Conservation (phyloP, 2,329 filamentous ascomycete genomes). For the Sporothrix brasiliensis region DNA sequence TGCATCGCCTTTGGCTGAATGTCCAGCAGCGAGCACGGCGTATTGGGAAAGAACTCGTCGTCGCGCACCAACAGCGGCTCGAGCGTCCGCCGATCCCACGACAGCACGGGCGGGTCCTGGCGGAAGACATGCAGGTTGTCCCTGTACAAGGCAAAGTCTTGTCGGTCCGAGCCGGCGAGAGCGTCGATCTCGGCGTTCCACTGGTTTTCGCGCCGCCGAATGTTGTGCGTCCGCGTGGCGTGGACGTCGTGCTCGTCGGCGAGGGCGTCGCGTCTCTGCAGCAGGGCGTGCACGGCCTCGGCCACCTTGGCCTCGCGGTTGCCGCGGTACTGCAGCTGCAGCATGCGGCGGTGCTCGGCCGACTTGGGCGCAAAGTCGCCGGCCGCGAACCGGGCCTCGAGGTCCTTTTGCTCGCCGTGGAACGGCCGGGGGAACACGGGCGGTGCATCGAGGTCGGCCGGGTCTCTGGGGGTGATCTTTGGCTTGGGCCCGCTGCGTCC, state of each 20-base stretch:
- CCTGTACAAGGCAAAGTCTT: slow-evolving; percentile 41
- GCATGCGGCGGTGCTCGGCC: neutral
- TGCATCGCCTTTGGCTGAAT: slow-evolving; percentile 62
- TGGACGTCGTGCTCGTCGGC: neutral
- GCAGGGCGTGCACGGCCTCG: neutral
- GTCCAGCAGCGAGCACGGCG: slow-evolving; percentile 64
- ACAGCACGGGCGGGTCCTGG: slow-evolving; percentile 56
- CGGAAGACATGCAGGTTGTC: slow-evolving; percentile 60
- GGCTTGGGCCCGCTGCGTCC: slow-evolving; percentile 29
- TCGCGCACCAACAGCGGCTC: slow-evolving; percentile 65
- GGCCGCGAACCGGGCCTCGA: neutral
- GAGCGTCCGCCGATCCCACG: slow-evolving; percentile 70
- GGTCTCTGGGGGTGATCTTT: neutral
- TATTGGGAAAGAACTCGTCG: slow-evolving; percentile 69
- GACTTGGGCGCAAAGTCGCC: neutral
- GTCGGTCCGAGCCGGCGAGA: slow-evolving; percentile 30
- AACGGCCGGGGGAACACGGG: slow-evolving; percentile 1
- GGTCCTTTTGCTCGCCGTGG: neutral
- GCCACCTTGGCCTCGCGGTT: slow-evolving; percentile 7
- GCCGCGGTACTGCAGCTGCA: slow-evolving; percentile 22
- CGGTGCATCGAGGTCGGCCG: neutral
- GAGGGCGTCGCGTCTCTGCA: neutral
- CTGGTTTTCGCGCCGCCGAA: slow-evolving; percentile 4
- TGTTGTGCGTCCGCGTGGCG: neutral
- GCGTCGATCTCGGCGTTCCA: slow-evolving; percentile 33